Evolutionary conservation across 345 rosid species (phyloP).

Genomic region (Aegle marmelos): DNA sequence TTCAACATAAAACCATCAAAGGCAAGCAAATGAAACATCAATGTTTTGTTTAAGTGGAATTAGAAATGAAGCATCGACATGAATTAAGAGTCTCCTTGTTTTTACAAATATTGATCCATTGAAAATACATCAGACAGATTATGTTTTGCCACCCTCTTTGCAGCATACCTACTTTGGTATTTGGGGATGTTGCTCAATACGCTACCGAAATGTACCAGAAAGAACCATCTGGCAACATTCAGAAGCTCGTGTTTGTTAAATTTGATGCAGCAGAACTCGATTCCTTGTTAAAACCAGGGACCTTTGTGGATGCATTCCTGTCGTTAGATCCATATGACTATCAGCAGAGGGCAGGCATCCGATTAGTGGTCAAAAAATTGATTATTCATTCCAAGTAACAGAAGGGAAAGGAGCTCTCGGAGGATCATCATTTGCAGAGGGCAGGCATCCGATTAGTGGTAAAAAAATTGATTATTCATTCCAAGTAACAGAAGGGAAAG

Average conservation of each 20-base stretch:
- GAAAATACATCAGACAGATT: not conserved
- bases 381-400: slow-evolving; percentile 35
- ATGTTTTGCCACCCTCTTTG: not conserved
- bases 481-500: slow-evolving; percentile 6
- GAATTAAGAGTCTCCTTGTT: not conserved
- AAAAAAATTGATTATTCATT: slow-evolving; percentile 50
- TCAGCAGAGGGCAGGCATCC: slow-evolving; percentile 70
- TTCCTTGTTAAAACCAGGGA: slow-evolving; percentile 40
- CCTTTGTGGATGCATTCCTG: slow-evolving; percentile 57
- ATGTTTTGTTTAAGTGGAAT: not conserved
- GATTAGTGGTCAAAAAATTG: slow-evolving; percentile 59
- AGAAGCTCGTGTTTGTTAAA: slow-evolving; percentile 50
- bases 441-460: slow-evolving; percentile 77
- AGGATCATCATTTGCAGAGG: slow-evolving; percentile 17
- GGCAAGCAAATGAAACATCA: not conserved
- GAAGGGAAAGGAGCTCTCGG: not conserved
- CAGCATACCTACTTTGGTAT: slow-evolving; percentile 61
- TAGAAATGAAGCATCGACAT: not conserved
- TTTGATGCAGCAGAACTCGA: slow-evolving; percentile 51
- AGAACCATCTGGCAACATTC: slow-evolving; percentile 48
- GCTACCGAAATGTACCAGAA: slow-evolving; percentile 60
- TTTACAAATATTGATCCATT: not conserved
- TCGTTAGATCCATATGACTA: slow-evolving; percentile 70
- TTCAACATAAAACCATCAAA: not conserved
- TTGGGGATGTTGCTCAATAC: slow-evolving; percentile 41